Base-by-base conservation (phyloP, 129 eudicot species). In the Arctium lappa region DNA sequence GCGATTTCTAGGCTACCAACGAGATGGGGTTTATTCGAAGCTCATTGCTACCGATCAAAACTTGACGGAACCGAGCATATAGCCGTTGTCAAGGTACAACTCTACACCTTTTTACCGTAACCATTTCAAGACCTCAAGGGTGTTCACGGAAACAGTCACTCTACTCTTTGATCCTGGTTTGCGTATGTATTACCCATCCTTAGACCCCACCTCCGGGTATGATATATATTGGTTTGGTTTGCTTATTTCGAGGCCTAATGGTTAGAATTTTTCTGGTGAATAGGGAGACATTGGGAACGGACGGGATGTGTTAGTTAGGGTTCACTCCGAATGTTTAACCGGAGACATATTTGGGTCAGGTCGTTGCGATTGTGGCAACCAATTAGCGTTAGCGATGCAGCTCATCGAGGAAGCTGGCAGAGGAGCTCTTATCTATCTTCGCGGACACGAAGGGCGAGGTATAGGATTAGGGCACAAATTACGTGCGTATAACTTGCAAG, bases 361-460 rank as follows among this genome's bases (percentile, higher is more conserved):
- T 75, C 87, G 99, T 46, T 95, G 97, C 68, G 99, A 95, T 85
- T 95, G 97, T 86, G 97, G 99, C 2, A 85, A 89, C 76, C 97
- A 95, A 82, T 86, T 95, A 63, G 97, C 87, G n/a, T 73, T 95
- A 69, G 97, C 99, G 16, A 89, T 95, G 97, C 90, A 91, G 76
- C 44, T 91, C 39, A 91, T 95, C 6, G 99, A 91, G 85, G 73
- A 90, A 79, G 88, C 93, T 8, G 92, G 97, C 37, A 87, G 97
- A 88, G 98, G 98, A 3, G 93, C 92, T 0, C 89, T 94, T 37
- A 82, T 95, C 37, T 95, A 95, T 85, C 97, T 95, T 50, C 85
- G 99, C 16, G 99, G 99, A 12, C 99, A 95, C 36, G 99, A 95
- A 90, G 97, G 99, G 6, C 86, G 99, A n/a, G 99, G 99, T 12